Conservation (phyloP, 352 stramenopile genomes). For the Phytophthora rubi region DNA sequence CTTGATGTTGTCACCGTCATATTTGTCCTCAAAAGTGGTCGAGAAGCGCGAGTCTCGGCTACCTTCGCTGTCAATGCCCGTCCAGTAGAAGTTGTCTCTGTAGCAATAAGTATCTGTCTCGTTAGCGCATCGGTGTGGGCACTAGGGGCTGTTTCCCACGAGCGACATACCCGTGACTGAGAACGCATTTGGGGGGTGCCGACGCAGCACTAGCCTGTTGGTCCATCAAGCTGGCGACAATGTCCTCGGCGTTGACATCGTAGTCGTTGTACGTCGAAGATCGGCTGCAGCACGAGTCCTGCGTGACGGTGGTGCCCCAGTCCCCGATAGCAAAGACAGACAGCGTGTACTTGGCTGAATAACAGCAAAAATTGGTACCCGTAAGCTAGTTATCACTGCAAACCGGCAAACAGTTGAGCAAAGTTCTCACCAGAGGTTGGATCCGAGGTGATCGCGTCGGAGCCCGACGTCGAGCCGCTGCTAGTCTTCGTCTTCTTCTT, state of each 20-base stretch:
- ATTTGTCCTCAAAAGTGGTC: slow-evolving; percentile 75
- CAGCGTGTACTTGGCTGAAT: slow-evolving; percentile 44
- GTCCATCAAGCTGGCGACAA: slow-evolving; percentile 59
- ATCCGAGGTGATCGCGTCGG: slow-evolving; percentile 53
- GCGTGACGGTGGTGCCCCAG: slow-evolving; percentile 53
- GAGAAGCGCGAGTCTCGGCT: slow-evolving; percentile 66
- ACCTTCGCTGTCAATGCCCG: slow-evolving; percentile 56
- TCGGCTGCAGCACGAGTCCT: slow-evolving; percentile 61
- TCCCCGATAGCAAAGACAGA: slow-evolving; percentile 66
- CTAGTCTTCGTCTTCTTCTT: slow-evolving; percentile 36
- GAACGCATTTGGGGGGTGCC: slow-evolving; percentile 60
- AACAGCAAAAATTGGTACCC: background rate
- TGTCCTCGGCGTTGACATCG: slow-evolving; percentile 53
- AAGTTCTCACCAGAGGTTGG: slow-evolving; percentile 43
- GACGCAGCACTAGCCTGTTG: slow-evolving; percentile 46
- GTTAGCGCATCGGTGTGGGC: background rate
- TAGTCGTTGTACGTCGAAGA: slow-evolving; percentile 53
- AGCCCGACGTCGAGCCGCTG: slow-evolving; percentile 32
- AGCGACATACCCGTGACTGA: slow-evolving; percentile 62
- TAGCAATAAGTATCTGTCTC: slow-evolving; percentile 3
- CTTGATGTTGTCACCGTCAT: slow-evolving; percentile 56
- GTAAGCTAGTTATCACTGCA: background rate
- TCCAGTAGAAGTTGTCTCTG: slow-evolving; percentile 88
- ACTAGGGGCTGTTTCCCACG: background rate
- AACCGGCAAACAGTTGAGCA: background rate